Evolutionary conservation across 2,329 filamentous ascomycete genomes (phyloP).

Genomic region (Penicillium griseofulvum): DNA sequence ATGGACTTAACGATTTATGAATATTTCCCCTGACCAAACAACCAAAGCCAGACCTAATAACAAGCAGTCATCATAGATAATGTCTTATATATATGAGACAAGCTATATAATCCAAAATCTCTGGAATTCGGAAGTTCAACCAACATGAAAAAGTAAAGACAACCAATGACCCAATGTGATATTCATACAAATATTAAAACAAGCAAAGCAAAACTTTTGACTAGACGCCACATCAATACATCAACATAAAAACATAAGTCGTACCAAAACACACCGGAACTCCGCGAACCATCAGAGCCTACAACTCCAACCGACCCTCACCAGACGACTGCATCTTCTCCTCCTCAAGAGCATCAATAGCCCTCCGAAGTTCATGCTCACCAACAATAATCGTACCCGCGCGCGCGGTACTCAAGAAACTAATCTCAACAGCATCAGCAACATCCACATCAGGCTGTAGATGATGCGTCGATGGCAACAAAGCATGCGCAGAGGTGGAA

Average conservation of each 20-base stretch:
- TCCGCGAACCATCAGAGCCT: background rate
- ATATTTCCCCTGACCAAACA: background rate
- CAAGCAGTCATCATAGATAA: too few species aligned
- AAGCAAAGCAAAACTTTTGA: background rate
- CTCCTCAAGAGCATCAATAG: slow-evolving; percentile 64
- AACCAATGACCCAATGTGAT: background rate
- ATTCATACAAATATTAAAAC: background rate
- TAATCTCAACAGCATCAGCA: slow-evolving; percentile 66
- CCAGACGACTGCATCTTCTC: background rate
- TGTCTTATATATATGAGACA: too few species aligned
- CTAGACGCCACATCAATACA: background rate
- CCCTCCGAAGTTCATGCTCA: slow-evolving; percentile 69
- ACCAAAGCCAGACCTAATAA: too few species aligned
- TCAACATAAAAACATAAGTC: slow-evolving; percentile 1
- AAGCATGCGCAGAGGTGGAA: background rate
- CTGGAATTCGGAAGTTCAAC: too few species aligned
- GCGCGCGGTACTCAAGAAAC: slow-evolving; percentile 82
- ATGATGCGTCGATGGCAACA: background rate
- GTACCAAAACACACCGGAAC: background rate
- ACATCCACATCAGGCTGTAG: slow-evolving; percentile 26
- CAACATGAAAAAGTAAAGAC: too few species aligned
- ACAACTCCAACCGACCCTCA: background rate
- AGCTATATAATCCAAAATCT: too few species aligned
- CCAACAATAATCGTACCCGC: slow-evolving; percentile 87
- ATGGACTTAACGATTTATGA: background rate